Percentiles rank a stretch among this genome's conserved stretches.
These are phyloP conservation scores for Blastobotrys peoriensis DNA, from an alignment of 805 yeast genomes.

Conservation along the genomic window DNA sequence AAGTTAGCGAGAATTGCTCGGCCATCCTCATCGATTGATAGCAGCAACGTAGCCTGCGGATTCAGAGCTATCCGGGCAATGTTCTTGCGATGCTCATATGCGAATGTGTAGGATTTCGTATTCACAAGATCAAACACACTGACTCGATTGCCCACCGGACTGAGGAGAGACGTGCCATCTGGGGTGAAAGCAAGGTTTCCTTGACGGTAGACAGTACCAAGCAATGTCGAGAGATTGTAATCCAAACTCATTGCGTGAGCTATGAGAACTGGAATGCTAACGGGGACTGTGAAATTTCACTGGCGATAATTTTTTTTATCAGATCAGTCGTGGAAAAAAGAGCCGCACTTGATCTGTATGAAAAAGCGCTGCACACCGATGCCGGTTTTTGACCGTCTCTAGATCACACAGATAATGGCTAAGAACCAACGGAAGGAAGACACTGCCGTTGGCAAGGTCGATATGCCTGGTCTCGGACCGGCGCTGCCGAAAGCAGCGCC, in stretches of 20 bases:
- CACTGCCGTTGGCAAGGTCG: neutral
- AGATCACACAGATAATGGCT: no score
- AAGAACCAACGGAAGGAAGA: neutral
- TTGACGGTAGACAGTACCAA: slow-evolving; percentile 91
- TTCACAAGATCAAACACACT: slow-evolving; percentile 80
- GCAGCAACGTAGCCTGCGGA: slow-evolving; percentile 67
- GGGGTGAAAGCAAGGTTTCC: slow-evolving; percentile 85
- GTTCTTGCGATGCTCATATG: slow-evolving; percentile 87
- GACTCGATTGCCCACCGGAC: slow-evolving; percentile 94
- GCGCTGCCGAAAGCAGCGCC: slow-evolving; percentile 6
- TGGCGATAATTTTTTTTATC: slow-evolving; percentile 4
- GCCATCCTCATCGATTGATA: slow-evolving; percentile 87
- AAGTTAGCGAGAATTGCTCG: slow-evolving; percentile 89
- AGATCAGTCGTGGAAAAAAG: slow-evolving; percentile 2
- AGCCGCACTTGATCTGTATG: neutral
- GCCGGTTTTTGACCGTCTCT: no score
- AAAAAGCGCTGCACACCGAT: neutral
- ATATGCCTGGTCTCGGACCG: neutral
- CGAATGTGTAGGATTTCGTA: slow-evolving; percentile 80
- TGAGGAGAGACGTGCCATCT: slow-evolving; percentile 75
- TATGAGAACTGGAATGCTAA: slow-evolving; percentile 2
- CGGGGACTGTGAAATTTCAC: no score
- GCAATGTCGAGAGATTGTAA: slow-evolving; percentile 71
- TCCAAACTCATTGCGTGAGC: slow-evolving; percentile 68
- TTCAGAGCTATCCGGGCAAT: slow-evolving; percentile 75